Base-by-base conservation (phyloP, 176 grass and related monocot species). In the Saccharum officinarum region DNA sequence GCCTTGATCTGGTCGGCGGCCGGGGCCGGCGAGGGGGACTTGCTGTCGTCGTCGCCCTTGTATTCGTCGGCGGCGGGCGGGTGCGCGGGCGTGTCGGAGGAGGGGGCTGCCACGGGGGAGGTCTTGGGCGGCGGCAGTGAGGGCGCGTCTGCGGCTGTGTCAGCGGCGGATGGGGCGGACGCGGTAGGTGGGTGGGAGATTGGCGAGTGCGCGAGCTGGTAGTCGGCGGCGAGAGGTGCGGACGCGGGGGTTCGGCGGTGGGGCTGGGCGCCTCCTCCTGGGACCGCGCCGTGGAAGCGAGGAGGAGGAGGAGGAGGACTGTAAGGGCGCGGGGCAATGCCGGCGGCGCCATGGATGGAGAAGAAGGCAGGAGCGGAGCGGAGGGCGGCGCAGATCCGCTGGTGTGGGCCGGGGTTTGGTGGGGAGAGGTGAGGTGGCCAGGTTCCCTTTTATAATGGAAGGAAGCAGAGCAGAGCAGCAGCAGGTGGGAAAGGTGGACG, bases 1-100 rank as follows among this genome's bases (percentile, higher is more conserved):
- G 75, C 49, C 75, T 88, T 87, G 2, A 82, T 15, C 40, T 83
- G 46, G 49, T 38, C 50, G 7, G 74, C 57, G 6, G 81, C 33
- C 0, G 92, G 86, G 4, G 82, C 68, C 5, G 92, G 92, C 22
- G 87, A 64, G 0, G 92, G 95, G 16, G 83, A 4, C 49, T 65
- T 14, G 40, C 0, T 10, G 59, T 30, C 57, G 8, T 60, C n/a
- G 23, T 28, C 5, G 25, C 4, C 23, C 61, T 14, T 30, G 25
- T 6, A 5, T 6, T 30, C 4, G 60, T 14, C 25, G 79, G 73
- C 30, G 8, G 73, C 47, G 15, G 34, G 81, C 69, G 4, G 22
- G 57, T 13, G 23, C 30, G 40, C n/a, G 3, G 6, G 33, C 31
- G 90, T 33, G 10, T 57, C 45, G 8, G 65, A 54, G 5, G 74